phyloP scores from a whole-genome alignment of 1,284 basidiomycete genomes.

The Leccinum fuscescens region DNA sequence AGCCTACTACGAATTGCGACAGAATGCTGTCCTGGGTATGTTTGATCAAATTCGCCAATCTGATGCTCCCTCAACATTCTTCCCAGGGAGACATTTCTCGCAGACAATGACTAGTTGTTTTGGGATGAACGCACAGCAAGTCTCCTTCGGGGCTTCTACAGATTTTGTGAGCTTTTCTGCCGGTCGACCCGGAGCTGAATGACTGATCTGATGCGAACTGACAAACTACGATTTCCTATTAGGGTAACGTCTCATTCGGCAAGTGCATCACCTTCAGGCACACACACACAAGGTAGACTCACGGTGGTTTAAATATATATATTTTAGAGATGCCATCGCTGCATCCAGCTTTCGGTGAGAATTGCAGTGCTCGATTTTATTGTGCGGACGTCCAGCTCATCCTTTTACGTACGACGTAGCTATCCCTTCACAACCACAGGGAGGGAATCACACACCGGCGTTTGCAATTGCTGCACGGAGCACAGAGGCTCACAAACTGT shows the following conservation, averaged over 20 bases:
- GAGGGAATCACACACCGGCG: slow-evolving; percentile 66
- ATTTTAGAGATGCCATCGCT: slow-evolving; percentile 57
- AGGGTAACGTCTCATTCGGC: slow-evolving; percentile 74
- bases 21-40: slow-evolving; percentile 60
- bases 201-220: slow-evolving; percentile 2
- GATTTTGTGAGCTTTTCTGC: slow-evolving; percentile 53
- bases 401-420: slow-evolving; percentile 37
- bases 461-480: slow-evolving; percentile 62
- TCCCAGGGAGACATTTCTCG: slow-evolving; percentile 46
- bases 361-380: background rate
- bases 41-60: slow-evolving; percentile 6
- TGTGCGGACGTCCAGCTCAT: slow-evolving; percentile 6
- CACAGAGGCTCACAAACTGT: slow-evolving; percentile 58
- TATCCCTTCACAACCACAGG: slow-evolving; percentile 60
- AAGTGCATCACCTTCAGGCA: slow-evolving; percentile 24
- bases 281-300: slow-evolving; percentile 14
- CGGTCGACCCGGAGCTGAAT: background rate
- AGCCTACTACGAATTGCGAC: slow-evolving; percentile 56
- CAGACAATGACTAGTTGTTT: slow-evolving; percentile 42
- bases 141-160: slow-evolving; percentile 53
- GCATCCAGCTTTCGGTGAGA: slow-evolving; percentile 61
- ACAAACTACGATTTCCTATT: slow-evolving; percentile 16
- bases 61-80: background rate
- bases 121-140: slow-evolving; percentile 35
- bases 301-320: background rate